Conservation (phyloP, 1,284 basidiomycete species). For the Cryptococcus floricola region DNA sequence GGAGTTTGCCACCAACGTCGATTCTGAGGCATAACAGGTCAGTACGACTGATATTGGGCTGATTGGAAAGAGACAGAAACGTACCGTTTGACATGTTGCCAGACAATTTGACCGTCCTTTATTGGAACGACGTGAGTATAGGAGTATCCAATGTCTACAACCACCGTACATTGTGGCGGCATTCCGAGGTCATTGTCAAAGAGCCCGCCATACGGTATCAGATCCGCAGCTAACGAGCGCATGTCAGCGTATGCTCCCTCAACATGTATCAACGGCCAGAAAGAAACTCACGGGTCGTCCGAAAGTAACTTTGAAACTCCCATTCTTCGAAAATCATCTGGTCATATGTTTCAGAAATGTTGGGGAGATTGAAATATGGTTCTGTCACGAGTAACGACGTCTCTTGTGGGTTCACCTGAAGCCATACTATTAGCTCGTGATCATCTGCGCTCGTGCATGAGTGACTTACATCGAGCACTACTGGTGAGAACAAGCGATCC, state of each 20-base stretch:
- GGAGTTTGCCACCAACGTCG: slow-evolving; percentile 86
- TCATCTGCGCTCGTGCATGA: background rate
- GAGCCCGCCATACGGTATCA: slow-evolving; percentile 67
- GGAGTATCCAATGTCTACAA: slow-evolving; percentile 88
- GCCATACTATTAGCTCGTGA: background rate
- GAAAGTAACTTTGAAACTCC: slow-evolving; percentile 77
- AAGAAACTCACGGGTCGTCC: slow-evolving; percentile 66
- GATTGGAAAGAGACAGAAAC: slow-evolving; percentile 3
- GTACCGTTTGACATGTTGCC: slow-evolving; percentile 75
- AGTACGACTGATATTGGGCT: no score
- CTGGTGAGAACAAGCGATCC: slow-evolving; percentile 74
- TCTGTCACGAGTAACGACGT: slow-evolving; percentile 81
- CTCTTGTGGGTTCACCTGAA: slow-evolving; percentile 65
- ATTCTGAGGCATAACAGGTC: slow-evolving; percentile 56
- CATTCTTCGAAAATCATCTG: slow-evolving; percentile 95
- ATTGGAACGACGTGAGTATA: slow-evolving; percentile 89
- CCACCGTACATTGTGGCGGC: slow-evolving; percentile 69
- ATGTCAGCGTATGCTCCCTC: background rate
- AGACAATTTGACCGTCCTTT: slow-evolving; percentile 66
- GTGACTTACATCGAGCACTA: slow-evolving; percentile 61
- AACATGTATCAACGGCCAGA: background rate
- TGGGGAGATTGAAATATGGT: slow-evolving; percentile 87
- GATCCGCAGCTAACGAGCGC: slow-evolving; percentile 62
- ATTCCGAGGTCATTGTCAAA: slow-evolving; percentile 55
- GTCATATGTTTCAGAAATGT: slow-evolving; percentile 85